Conservation (phyloP, 768 basidiomycete genomes). For the Thelephora aurantiotincta region DNA sequence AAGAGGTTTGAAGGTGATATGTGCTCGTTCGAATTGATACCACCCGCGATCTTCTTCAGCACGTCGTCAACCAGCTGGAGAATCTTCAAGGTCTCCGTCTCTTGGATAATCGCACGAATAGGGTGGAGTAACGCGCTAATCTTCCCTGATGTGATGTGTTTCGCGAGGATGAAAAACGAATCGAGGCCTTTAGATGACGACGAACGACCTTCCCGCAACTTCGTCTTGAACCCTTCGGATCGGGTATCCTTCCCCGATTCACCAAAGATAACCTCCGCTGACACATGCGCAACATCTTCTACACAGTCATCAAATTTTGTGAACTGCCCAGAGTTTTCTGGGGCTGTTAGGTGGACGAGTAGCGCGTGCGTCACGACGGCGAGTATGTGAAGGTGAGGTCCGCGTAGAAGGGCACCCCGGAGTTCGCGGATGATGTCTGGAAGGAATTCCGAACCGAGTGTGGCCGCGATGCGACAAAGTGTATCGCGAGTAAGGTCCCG, state of each 20-base stretch:
- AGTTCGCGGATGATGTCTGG: conserved; percentile 65
- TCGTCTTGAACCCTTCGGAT: conserved; percentile 86
- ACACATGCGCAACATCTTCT: conserved; percentile 64
- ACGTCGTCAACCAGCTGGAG: conserved; percentile 84
- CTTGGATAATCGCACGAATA: conserved; percentile 70
- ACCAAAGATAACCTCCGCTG: conserved; percentile 86
- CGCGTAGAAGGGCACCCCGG: conserved; percentile 71
- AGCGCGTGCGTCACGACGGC: conserved; percentile 76
- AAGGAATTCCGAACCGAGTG: conserved; percentile 63
- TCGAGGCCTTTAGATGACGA: conserved; percentile 79
- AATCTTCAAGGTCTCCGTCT: conserved; percentile 66
- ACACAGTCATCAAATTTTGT: conserved; percentile 61
- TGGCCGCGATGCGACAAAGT: conserved; percentile 61
- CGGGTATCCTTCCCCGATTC: conserved; percentile 83
- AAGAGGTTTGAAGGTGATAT: conserved; percentile 59
- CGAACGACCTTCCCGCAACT: conserved; percentile 80
- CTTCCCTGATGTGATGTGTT: conserved; percentile 59
- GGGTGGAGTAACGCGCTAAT: conserved; percentile 70
- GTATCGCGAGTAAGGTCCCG: conserved; percentile 78
- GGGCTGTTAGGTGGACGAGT: conserved; percentile 64
- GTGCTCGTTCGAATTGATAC: conserved; percentile 72
- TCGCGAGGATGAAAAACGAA: conserved; percentile 70
- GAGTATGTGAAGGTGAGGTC: conserved; percentile 88
- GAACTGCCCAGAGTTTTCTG: conserved; percentile 40
- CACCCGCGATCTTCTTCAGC: conserved; percentile 65